Evolutionary conservation across 225 moss, liverwort and hornwort species (phyloP).

Genomic region (Climacium dendroides): DNA sequence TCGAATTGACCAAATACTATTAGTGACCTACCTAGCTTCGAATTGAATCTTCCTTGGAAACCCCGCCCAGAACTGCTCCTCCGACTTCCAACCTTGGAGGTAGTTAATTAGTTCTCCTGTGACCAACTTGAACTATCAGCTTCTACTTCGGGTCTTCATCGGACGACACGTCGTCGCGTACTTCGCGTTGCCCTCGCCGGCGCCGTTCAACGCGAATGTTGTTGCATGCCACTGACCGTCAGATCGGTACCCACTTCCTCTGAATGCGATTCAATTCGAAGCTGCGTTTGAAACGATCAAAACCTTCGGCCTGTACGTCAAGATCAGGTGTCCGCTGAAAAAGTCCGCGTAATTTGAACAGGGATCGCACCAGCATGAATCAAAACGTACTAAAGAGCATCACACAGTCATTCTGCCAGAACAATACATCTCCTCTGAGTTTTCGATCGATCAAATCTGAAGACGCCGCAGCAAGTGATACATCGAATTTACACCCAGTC

Average conservation of each 20-base stretch:
- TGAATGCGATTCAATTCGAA: background rate
- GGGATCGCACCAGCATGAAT: background rate
- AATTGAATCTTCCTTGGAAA: background rate
- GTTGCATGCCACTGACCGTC: background rate
- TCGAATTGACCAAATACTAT: background rate
- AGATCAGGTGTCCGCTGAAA: background rate
- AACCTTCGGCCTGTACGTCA: background rate
- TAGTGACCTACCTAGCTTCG: background rate
- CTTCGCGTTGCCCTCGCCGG: background rate
- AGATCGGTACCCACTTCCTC: background rate
- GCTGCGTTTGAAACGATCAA: background rate
- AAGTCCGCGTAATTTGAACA: background rate
- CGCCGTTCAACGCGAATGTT: background rate
- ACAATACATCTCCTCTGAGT: background rate
- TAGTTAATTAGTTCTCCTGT: background rate
- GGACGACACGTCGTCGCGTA: background rate
- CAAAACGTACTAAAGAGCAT: background rate
- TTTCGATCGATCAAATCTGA: background rate
- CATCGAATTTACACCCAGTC: background rate
- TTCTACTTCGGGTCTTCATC: background rate
- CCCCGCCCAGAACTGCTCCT: background rate
- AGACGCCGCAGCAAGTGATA: background rate
- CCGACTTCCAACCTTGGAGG: background rate
- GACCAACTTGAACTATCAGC: background rate
- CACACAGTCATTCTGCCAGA: background rate